Percentiles rank a stretch among this genome's conserved stretches.
Conservation (phyloP, 192 early-diverging fungal species). For the Fimicolochytrium jonesii region DNA sequence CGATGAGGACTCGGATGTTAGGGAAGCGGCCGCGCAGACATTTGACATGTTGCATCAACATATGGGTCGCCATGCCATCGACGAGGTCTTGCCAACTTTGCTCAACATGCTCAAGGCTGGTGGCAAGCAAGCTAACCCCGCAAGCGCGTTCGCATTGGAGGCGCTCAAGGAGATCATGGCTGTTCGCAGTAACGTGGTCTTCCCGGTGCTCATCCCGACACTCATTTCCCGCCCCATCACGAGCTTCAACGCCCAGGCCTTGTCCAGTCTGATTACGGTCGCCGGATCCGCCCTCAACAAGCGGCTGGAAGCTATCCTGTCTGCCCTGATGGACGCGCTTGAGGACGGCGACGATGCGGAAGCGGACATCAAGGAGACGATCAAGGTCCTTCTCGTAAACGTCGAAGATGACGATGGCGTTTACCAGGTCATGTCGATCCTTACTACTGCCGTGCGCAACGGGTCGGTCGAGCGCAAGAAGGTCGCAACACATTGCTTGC, state of each 20-base stretch:
- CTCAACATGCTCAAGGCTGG: slow-evolving; percentile 67
- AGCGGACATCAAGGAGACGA: slow-evolving; percentile 68
- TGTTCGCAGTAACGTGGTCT: slow-evolving; percentile 92
- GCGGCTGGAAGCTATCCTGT: slow-evolving; percentile 75
- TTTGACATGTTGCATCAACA: slow-evolving; percentile 92
- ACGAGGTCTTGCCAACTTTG: slow-evolving; percentile 85
- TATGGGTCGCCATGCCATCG: slow-evolving; percentile 88
- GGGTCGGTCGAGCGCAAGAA: slow-evolving; percentile 6
- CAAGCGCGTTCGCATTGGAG: slow-evolving; percentile 73
- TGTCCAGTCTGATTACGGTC: slow-evolving; percentile 85
- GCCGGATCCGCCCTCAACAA: slow-evolving; percentile 80
- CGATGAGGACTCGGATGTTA: slow-evolving; percentile 78
- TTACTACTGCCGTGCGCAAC: slow-evolving; percentile 64
- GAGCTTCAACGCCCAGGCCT: slow-evolving; percentile 86
- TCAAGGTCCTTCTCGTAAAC: slow-evolving; percentile 65
- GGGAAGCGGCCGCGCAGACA: slow-evolving; percentile 91
- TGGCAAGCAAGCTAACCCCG: slow-evolving; percentile 6
- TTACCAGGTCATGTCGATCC: slow-evolving; percentile 68
- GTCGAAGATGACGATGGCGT: slow-evolving; percentile 83
- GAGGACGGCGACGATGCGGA: slow-evolving; percentile 60
- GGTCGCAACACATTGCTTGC: slow-evolving; percentile 59
- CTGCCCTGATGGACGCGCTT: slow-evolving; percentile 76
- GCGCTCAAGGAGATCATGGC: slow-evolving; percentile 97
- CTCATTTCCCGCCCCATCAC: slow-evolving; percentile 83
- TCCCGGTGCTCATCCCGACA: slow-evolving; percentile 97